phyloP scores from a whole-genome alignment of 148 eudicot species.

The Rhododendron vialii region DNA sequence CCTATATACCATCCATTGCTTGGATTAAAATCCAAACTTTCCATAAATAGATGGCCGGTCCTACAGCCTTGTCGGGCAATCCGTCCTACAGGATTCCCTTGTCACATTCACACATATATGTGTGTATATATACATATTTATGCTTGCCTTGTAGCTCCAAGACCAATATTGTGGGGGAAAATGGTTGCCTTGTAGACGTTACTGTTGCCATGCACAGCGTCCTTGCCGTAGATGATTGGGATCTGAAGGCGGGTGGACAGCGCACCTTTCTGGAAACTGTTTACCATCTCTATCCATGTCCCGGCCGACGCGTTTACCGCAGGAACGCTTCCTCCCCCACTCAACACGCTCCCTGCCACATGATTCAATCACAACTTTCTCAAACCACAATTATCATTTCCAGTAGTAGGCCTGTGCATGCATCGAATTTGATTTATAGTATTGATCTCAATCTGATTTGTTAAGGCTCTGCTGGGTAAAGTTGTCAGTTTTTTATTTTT shows the following conservation, averaged over 20 bases:
- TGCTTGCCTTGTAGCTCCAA: constrained; percentile 22
- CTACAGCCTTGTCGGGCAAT: no score
- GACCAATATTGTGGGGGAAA: constrained; percentile 15
- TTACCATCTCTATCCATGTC: constrained; percentile 22
- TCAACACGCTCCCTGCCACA: constrained; percentile 15
- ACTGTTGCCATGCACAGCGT: constrained; percentile 30
- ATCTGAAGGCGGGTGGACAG: constrained; percentile 24
- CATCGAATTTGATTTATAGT: not conserved
- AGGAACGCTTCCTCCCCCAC: constrained; percentile 29
- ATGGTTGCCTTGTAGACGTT: constrained; percentile 26
- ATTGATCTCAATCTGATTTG: not conserved
- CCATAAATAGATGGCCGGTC: no score
- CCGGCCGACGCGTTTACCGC: constrained; percentile 6
- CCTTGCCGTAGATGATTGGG: constrained; percentile 26
- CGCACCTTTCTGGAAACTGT: constrained; percentile 20
- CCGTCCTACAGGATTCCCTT: no score
- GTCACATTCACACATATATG: no score
- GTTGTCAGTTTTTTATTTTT: no score
- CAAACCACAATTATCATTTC: no score
- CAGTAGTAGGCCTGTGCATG: not conserved
- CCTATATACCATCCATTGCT: no score
- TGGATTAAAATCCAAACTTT: no score
- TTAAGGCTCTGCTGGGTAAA: no score
- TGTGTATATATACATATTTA: no score
- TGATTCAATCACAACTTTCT: not conserved